Base-by-base conservation (phyloP, 2,329 filamentous ascomycete genomes). In the Phaeosphaeria sp. region DNA sequence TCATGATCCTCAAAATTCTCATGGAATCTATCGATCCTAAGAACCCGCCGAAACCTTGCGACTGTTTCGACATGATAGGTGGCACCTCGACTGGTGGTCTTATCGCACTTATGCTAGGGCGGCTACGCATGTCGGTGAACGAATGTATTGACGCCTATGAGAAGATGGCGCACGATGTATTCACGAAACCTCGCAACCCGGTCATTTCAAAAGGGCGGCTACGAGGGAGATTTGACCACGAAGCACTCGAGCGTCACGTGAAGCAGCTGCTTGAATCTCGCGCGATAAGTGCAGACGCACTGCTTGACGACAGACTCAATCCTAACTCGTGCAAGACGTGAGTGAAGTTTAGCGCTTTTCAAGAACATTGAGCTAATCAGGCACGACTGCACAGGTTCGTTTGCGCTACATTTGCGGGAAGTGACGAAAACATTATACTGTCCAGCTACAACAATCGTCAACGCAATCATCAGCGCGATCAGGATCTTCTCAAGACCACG, bases 191-290 rank as follows among this genome's bases (percentile, higher is more conserved):
- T 18, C 20, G 22, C 30, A 56, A 59, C 46, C 56, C 50, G 6
- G 46, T 66, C 25, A 64, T 52, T 11, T 18, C 61, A 23, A 62
- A 60, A 47, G 56, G 57, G 53, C 21, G 60, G 30, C 36, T 65
- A 13, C 58, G 65, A 49, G 64, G 59, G n/a, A 50, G 63, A 4
- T 71, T 68, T 27, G 60, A 69, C 50, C 50, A 58, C 3, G 57
- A 64, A 1, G 25, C 25, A 4, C 4, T 27, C 25, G 25, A 27
- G 9, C 5, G 9, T 27, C 5, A 9, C 9, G 9, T 27, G 4
- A 4, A 9, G 9, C 5, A 27, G 4, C 25, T 27, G 25, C 25
- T 27, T 9, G 25, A 27, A 9, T 9, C 5, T 9, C 25, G 25
- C 9, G 25, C 5, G 4, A 4, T 27, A 5, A 9, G 9, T 27